Evolutionary conservation across 2,329 filamentous ascomycete species (phyloP), one percentile per base, ranked within the genome.

Genomic region (Neonectria ditissima): DNA sequence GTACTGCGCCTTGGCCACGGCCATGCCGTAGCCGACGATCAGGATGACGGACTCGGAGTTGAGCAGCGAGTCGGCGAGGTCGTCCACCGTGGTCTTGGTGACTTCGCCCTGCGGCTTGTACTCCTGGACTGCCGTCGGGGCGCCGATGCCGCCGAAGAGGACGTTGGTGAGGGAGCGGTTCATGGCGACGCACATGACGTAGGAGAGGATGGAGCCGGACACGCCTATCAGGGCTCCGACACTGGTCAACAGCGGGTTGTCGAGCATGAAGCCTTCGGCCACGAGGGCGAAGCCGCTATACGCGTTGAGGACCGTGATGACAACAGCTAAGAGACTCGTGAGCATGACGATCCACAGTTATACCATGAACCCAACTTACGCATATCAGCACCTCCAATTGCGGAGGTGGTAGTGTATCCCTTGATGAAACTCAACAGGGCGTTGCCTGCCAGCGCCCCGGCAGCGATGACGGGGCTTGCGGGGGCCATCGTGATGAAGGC

Each of bases 311-410:
- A 97, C 93, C 0, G 93, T 97, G 67, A 97, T 97, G 32, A 96
- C 92, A 5, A 97, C 93, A 14, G 91, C 83, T 85, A 67, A 20
- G 18, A 20, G 16, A 39, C 14, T 13, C 22, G 54, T 71, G 22
- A 75, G 69, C 11, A 48, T 54, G 5, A 32, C 10, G 6, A 18
- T 5, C 20, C 10, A 16, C 2, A 48, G 24, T 20, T 3, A 4
- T 7, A 22, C 14, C 4, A 13, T 3, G 11, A 13, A 5, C 2
- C 10, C 26, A 20, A 76, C 75, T 73, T 80, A 79, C 88, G 93
- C 93, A 97, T 97, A 74, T 97, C 94, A 13, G 93, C 93, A n/a
- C 93, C 94, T 22, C 94, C 94, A 73, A 97, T 97, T 0, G 92
- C 92, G 2, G 93, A 87, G 0, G 94, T 97, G 0, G 93, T 97